Evolutionary conservation across 768 basidiomycete genomes (phyloP).

Genomic region (Boletellus sp.): DNA sequence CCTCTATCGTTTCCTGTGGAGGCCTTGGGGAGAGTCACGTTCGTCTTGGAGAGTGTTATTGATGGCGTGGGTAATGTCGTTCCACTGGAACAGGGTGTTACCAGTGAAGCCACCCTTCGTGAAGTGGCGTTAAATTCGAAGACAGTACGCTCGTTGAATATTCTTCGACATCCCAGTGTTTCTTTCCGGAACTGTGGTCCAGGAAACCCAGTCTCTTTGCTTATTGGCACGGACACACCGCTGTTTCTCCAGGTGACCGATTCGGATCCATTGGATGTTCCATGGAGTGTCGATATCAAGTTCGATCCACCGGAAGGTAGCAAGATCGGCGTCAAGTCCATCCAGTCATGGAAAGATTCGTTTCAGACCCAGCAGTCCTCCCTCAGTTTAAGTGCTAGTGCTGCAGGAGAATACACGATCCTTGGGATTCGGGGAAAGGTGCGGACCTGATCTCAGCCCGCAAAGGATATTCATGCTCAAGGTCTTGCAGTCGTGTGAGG

Average conservation of each 20-base stretch:
- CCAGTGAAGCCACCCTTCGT: slow-evolving; percentile 15
- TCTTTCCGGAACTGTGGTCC: slow-evolving; percentile 73
- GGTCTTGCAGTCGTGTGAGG: slow-evolving; percentile 60
- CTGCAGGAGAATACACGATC: slow-evolving; percentile 79
- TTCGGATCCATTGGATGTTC: slow-evolving; percentile 59
- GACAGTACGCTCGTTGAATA: slow-evolving; percentile 57
- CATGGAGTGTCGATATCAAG: slow-evolving; percentile 61
- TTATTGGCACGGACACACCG: slow-evolving; percentile 63
- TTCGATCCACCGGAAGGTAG: slow-evolving; percentile 53
- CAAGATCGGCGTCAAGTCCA: slow-evolving; percentile 36
- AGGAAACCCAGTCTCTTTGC: slow-evolving; percentile 64
- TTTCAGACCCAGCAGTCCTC: slow-evolving; percentile 49
- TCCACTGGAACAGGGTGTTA: slow-evolving; percentile 38
- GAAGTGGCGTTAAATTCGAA: slow-evolving; percentile 38
- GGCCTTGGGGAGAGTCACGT: slow-evolving; percentile 63
- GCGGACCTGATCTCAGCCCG: neutral
- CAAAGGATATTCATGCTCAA: slow-evolving; percentile 1
- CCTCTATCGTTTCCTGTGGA: slow-evolving; percentile 66
- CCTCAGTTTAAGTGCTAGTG: slow-evolving; percentile 46
- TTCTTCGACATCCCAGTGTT: slow-evolving; percentile 67
- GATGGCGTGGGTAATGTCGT: slow-evolving; percentile 80
- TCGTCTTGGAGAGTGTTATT: slow-evolving; percentile 75
- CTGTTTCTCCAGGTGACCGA: slow-evolving; percentile 52
- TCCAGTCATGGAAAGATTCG: slow-evolving; percentile 62
- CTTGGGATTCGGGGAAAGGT: slow-evolving; percentile 68